A percentile compares a stretch with the other conserved stretches of the same genome.
phyloP scores from a whole-genome alignment of 768 basidiomycete species.

The Termitomyces sp. region DNA sequence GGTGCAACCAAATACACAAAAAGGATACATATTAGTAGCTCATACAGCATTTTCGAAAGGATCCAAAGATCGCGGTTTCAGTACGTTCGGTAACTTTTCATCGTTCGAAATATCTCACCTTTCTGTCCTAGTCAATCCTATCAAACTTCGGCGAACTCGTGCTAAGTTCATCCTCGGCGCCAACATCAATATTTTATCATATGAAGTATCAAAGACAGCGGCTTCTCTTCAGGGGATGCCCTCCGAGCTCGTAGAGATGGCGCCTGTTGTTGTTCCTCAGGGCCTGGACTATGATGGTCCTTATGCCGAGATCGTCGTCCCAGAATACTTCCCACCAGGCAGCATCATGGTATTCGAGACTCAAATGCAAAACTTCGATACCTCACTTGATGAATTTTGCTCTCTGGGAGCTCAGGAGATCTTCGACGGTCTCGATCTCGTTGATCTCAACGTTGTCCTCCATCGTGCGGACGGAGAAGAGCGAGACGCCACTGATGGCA shows the following conservation, averaged over 20 bases:
- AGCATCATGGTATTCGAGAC: slow-evolving; percentile 93
- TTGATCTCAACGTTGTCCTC: slow-evolving; percentile 88
- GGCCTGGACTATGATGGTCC: slow-evolving; percentile 65
- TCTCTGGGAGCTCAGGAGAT: slow-evolving; percentile 66
- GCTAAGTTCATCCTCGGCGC: slow-evolving; percentile 83
- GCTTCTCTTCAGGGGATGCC: slow-evolving; percentile 69
- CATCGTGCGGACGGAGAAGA: slow-evolving; percentile 91
- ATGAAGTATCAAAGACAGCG: slow-evolving; percentile 47
- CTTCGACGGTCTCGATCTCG: slow-evolving; percentile 68
- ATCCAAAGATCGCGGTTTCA: slow-evolving; percentile 72
- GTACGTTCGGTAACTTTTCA: slow-evolving; percentile 41
- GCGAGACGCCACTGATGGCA: slow-evolving; percentile 78
- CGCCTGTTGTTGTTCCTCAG: slow-evolving; percentile 53
- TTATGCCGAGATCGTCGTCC: slow-evolving; percentile 77
- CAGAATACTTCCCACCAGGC: slow-evolving; percentile 92
- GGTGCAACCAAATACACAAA: slow-evolving; percentile 85
- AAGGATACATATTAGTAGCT: slow-evolving; percentile 88
- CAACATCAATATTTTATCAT: slow-evolving; percentile 62
- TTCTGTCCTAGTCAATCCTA: slow-evolving; percentile 65
- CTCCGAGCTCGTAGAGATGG: slow-evolving; percentile 61
- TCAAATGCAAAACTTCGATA: slow-evolving; percentile 69
- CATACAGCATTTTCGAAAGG: slow-evolving; percentile 91
- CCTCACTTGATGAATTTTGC: slow-evolving; percentile 72
- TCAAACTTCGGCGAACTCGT: slow-evolving; percentile 77
- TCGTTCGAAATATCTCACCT: not conserved